Conservation (phyloP, 148 eudicot species). For the Camellia lanceoleosa region DNA sequence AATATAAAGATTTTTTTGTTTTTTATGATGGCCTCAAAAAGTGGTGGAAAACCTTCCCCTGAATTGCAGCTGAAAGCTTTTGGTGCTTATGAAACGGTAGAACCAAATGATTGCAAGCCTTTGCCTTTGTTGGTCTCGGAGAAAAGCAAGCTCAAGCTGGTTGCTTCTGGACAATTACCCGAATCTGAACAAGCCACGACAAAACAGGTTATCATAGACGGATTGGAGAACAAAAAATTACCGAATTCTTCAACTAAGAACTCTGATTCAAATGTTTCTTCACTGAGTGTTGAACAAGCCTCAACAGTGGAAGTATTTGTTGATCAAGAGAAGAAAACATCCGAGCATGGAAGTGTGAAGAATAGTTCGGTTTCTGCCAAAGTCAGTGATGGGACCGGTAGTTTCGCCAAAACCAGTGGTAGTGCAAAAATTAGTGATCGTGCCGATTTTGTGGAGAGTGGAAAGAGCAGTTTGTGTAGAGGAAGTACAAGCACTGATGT, state of each 20-base stretch:
- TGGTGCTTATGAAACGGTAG: conserved; percentile 1
- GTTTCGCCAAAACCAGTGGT: conserved; percentile 53
- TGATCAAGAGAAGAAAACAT: conserved; percentile 48
- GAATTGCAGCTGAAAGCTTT: conserved; percentile 18
- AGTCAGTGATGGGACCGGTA: conserved; percentile 48
- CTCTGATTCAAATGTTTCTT: conserved; percentile 4
- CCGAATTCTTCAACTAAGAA: conserved; percentile 2
- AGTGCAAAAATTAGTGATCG: conserved; percentile 52
- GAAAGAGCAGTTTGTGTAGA: conserved; percentile 60
- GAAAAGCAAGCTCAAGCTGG: conserved; percentile 25
- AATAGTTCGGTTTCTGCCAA: conserved; percentile 53
- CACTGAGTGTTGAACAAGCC: conserved; percentile 13
- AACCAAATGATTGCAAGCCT: not conserved
- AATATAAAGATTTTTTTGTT: not conserved
- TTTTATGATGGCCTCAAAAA: conserved; percentile 37
- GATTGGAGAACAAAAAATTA: conserved; percentile 1
- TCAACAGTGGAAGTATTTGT: conserved; percentile 27
- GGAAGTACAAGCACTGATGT: conserved; percentile 67
- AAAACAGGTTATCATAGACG: conserved; percentile 19
- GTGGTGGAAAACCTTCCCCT: conserved; percentile 15
- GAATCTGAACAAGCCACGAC: conserved; percentile 24
- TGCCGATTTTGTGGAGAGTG: conserved; percentile 51
- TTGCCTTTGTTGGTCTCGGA: conserved; percentile 13
- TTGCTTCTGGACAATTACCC: conserved; percentile 24
- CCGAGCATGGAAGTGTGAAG: conserved; percentile 41